Evolutionary conservation across 1,284 basidiomycete genomes (phyloP).

Genomic region (Boletus semigastroideus): DNA sequence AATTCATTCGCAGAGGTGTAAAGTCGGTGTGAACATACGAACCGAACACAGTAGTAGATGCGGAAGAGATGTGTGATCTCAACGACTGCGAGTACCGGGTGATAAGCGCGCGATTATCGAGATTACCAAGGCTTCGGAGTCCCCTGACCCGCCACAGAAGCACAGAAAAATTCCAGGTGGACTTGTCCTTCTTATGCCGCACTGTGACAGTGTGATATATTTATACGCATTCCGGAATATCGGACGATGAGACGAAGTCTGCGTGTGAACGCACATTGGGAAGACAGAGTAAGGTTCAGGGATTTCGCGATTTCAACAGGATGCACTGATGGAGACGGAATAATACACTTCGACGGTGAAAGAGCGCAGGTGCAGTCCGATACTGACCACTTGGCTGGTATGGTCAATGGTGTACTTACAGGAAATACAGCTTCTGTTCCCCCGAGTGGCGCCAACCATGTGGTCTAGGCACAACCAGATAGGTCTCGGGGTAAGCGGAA

Average conservation of each 20-base stretch:
- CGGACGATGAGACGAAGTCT: constrained; percentile 9
- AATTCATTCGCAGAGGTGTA: constrained; percentile 1
- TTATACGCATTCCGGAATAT: constrained; percentile 11
- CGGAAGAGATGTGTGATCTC: neutral
- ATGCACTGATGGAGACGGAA: constrained; percentile 8
- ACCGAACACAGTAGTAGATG: neutral
- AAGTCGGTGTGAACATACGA: neutral
- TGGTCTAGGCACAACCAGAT: neutral
- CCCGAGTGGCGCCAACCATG: constrained; percentile 4
- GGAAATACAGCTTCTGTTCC: constrained; percentile 2
- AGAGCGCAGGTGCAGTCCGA: neutral
- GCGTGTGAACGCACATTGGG: constrained; percentile 22
- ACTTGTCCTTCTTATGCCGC: constrained; percentile 20
- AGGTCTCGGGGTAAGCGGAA: constrained; percentile 2
- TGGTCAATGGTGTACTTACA: constrained; percentile 1
- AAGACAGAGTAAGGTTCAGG: constrained; percentile 20
- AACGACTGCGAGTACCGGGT: constrained; percentile 3
- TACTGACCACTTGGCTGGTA: neutral
- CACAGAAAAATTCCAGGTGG: constrained; percentile 22
- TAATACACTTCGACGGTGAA: neutral
- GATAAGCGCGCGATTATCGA: constrained; percentile 31
- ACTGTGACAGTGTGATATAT: constrained; percentile 21
- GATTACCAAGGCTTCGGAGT: constrained; percentile 19
- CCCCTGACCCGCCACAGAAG: constrained; percentile 32
- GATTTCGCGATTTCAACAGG: constrained; percentile 13